Evolutionary conservation across 1,139 yeast species (phyloP).

Genomic region (Sugiyamaella grinbergsii): DNA sequence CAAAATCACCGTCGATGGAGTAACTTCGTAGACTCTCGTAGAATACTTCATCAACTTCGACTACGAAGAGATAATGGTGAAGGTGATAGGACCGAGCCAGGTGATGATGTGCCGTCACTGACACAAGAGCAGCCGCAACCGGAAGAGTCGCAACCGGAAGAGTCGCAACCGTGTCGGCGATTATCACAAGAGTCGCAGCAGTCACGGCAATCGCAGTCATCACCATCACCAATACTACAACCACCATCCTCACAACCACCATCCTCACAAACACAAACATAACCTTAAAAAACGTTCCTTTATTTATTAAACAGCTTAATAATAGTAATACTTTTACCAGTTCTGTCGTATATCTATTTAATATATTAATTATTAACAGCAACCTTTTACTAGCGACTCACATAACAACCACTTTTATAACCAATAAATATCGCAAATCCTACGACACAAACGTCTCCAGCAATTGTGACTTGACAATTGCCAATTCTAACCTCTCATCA

Average conservation of each 20-base stretch:
- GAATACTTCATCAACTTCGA: slow-evolving; percentile 24
- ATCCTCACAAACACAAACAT: background rate
- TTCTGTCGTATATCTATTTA: no score
- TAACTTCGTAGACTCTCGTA: slow-evolving; percentile 34
- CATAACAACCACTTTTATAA: no score
- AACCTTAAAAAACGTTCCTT: background rate
- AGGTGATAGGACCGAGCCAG: background rate
- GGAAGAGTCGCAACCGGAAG: background rate
- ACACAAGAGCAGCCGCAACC: background rate
- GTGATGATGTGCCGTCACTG: background rate
- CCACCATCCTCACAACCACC: slow-evolving; percentile 1
- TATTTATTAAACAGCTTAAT: no score
- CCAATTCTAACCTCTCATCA: slow-evolving; percentile 6
- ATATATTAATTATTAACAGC: no score
- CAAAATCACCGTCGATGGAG: slow-evolving; percentile 35
- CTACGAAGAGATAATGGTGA: background rate
- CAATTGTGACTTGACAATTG: slow-evolving; percentile 5
- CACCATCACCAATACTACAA: background rate
- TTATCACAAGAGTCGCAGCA: background rate
- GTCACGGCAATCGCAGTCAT: background rate
- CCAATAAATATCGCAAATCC: no score
- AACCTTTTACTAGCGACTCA: no score
- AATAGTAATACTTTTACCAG: no score
- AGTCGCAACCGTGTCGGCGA: background rate
- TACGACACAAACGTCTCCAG: background rate